Base-by-base conservation (phyloP, 2,329 filamentous ascomycete genomes). In the Diaporthe ilicicola region DNA sequence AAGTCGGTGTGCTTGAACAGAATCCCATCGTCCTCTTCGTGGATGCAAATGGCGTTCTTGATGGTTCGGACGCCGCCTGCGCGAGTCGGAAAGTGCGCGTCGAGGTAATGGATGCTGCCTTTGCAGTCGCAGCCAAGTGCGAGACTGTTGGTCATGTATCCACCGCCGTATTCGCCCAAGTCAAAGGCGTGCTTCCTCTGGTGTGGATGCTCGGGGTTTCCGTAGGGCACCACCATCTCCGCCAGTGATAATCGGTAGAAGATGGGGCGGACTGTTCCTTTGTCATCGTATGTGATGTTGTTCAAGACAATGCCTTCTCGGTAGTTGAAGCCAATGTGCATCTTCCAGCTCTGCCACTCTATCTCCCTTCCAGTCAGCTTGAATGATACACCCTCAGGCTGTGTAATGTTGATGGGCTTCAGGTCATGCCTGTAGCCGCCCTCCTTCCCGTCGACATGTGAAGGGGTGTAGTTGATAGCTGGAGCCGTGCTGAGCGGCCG, bases 1-100 rank as follows among this genome's bases (percentile, higher is more conserved):
- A 97, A 98, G 82, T 98, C 95, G 19, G 91, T 94, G 83, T 97
- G 94, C 84, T 98, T 98, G 89, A 97, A 97, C 0, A 97, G 85
- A 71, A 98, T 96, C 7, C 95, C 95, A 2, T 90, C 89, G 74
- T 98, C 95, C 83, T 98, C 95, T 80, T 98, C 95, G 82, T 98
- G 95, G 74, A 98, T 95, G 81, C 95, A 98, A 75, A 98, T 92
- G 46, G 95, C 95, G 78, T 97, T 97, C 85, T 97, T 95, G 84
- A 97, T 94, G 1, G 91, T 92, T 4, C 91, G 90, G 34, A 93
- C 85, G n/a, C 89, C 88, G 29, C 95, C 95, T 5, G 90, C 89
- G 17, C 90, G 88, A 71, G 94, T 94, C 50, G 95, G 92, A 78
- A 97, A 96, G 13, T 92, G 89, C 2, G 94, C 94, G 76, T 97